A percentile compares a stretch with the other conserved stretches of the same genome.
phyloP scores from a whole-genome alignment of 2,329 filamentous ascomycete species.

The Paecilomyces fulvus region DNA sequence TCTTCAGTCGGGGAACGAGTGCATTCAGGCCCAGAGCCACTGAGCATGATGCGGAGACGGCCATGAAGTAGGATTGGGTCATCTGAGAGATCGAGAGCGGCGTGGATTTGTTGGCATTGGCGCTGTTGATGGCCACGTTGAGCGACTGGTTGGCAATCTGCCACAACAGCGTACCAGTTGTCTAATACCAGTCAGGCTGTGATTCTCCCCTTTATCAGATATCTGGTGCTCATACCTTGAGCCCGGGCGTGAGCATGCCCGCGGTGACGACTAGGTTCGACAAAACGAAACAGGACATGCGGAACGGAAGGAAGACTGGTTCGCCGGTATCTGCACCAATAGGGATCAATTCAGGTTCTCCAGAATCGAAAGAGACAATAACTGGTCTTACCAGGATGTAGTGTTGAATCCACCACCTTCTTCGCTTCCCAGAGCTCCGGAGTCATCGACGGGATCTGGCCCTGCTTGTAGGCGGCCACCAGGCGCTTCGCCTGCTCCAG shows the following conservation, averaged over 20 bases:
- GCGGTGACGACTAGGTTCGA: conserved; percentile 92
- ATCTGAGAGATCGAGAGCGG: conserved; percentile 74
- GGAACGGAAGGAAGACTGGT: conserved; percentile 86
- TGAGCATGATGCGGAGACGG: conserved; percentile 85
- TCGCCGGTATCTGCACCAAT: conserved; percentile 68
- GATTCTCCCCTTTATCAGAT: not conserved
- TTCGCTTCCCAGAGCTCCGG: conserved; percentile 90
- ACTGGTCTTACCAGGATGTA: conserved; percentile 70
- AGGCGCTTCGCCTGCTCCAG: conserved; percentile 80
- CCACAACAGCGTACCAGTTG: conserved; percentile 80
- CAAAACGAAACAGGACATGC: conserved; percentile 93
- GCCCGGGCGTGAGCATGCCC: conserved; percentile 89
- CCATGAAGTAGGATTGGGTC: conserved; percentile 80
- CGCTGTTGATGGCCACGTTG: conserved; percentile 95
- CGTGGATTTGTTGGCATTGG: conserved; percentile 96
- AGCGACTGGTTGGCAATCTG: conserved; percentile 95
- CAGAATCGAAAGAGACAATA: not conserved
- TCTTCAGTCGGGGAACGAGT: conserved; percentile 73
- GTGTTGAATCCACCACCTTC: conserved; percentile 91
- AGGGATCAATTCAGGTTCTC: not conserved
- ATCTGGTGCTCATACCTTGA: conserved; percentile 47
- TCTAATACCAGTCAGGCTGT: conserved; percentile 38
- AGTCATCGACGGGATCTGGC: conserved; percentile 69
- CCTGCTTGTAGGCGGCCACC: conserved; percentile 78
- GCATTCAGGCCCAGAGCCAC: conserved; percentile 89